Evolutionary conservation across 306 rosid species (phyloP), one percentile per base, ranked within the genome.

Genomic region (Trichosanthes truncata): DNA sequence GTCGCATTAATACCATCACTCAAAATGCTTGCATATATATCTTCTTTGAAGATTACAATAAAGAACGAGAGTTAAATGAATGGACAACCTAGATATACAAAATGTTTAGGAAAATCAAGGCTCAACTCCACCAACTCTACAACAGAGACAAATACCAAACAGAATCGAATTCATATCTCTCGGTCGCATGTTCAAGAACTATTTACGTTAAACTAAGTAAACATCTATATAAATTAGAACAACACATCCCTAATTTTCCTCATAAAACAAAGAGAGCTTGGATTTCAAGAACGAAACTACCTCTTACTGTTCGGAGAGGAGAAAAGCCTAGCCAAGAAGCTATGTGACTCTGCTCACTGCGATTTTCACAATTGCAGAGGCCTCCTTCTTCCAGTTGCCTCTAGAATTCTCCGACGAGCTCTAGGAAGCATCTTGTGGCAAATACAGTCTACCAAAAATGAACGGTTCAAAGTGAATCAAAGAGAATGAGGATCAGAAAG

Each of bases 11-110:
- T 89, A 46, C 91, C 90, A 78, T 92, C 97, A 61, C 91, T 94
- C 77, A 95, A 76, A 78, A 95, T 89, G 87, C 86, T 82, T 87
- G 92, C 97, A 67, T 95, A 89, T 74, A 29, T 79, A 95, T 88
- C 88, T 87, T 95, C 91, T 91, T 95, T 36, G 98, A 94, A 68
- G 97, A 87, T 97, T 95, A 86, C 87, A 88, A 78, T 61, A 85
- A 79, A 80, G 36, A 80, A 76, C 38, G 31, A 76, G 77, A 68
- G 75, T 26, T 61, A 67, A 18, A 59, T 6, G 78, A 56, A 79
- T n/a, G 63, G 40, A 26, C 60, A 80, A 29, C 53, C 21, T 63
- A 73, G 52, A 21, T 55, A 81, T 43, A 53, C 75, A 78, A 55
- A 45, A 77, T 60, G 75, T 60, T 12, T 40, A 72, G 81, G 78